Conservation (phyloP, 2,329 filamentous ascomycete species). For the Pseudocercospora fuligena region DNA sequence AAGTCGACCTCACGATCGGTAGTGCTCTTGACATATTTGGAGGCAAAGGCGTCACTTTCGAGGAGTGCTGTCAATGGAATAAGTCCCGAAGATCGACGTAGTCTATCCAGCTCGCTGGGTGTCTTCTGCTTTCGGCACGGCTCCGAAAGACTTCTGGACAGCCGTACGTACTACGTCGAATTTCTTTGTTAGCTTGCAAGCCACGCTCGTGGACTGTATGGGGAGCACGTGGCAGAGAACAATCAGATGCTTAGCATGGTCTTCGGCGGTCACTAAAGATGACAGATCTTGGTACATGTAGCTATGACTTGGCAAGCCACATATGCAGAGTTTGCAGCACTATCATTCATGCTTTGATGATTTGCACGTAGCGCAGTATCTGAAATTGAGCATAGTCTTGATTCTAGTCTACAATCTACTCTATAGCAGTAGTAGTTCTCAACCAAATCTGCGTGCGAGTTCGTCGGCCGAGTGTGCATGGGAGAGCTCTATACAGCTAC, state of each 20-base stretch:
- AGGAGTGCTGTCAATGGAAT: conserved; percentile 91
- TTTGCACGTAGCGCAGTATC: neutral
- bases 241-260: neutral
- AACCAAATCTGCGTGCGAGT: neutral
- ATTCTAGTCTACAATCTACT: neutral
- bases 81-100: conserved; percentile 15
- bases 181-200: conserved; percentile 6
- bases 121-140: conserved; percentile 11
- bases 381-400: neutral
- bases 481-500: neutral
- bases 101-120: conserved; percentile 9
- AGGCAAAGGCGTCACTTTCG: conserved; percentile 81
- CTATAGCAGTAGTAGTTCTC: neutral
- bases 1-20: conserved; percentile 91
- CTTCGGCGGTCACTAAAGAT: neutral
- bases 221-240: conserved; percentile 2
- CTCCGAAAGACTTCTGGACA: neutral
- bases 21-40: conserved; percentile 97
- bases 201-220: neutral
- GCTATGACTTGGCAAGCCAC: conserved; percentile 5
- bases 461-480: neutral
- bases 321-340: conserved; percentile 12
- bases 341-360: conserved; percentile 1
- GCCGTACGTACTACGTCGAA: neutral
- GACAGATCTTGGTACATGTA: conserved; percentile 10